Conservation (phyloP, 116 monocot genomes). For the Thalassia testudinum region DNA sequence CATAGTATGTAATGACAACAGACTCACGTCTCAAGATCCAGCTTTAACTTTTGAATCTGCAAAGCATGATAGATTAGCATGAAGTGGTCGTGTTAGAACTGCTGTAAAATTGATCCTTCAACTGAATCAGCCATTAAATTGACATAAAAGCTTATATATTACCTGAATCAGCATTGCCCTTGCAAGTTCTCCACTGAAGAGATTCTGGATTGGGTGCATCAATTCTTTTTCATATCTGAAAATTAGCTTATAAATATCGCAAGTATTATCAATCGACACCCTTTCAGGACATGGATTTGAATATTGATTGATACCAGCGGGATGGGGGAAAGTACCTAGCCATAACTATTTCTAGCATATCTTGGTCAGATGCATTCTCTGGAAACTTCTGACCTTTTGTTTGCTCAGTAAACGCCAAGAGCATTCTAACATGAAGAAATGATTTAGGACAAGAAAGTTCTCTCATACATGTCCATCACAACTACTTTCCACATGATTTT, state of each 20-base stretch:
- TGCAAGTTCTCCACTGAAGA: slow-evolving; percentile 80
- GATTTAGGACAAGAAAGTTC: too few relatives aligned
- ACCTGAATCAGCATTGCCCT: slow-evolving; percentile 97
- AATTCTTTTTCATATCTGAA: slow-evolving; percentile 93
- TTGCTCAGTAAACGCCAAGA: slow-evolving; percentile 81
- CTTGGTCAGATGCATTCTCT: slow-evolving; percentile 54
- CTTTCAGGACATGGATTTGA: too few relatives aligned
- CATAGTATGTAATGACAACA: neutral
- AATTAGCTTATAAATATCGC: neutral
- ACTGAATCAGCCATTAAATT: too few relatives aligned
- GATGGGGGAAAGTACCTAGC: slow-evolving; percentile 29
- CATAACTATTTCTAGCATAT: slow-evolving; percentile 94
- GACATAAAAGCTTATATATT: neutral
- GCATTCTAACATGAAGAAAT: slow-evolving; percentile 48
- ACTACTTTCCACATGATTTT: too few relatives aligned
- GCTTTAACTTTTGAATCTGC: slow-evolving; percentile 97
- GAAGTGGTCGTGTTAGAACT: neutral
- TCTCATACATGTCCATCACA: too few relatives aligned
- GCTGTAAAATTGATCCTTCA: too few relatives aligned
- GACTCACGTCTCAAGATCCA: slow-evolving; percentile 94
- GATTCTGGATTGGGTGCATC: slow-evolving; percentile 85
- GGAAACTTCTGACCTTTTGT: slow-evolving; percentile 60
- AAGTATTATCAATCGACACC: too few relatives aligned
- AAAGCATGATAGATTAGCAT: slow-evolving; percentile 1
- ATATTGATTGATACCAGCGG: neutral